Evolutionary conservation across 192 early-diverging fungal genomes (phyloP), one percentile per base, ranked within the genome.

Genomic region (Entophlyctis luteolus): DNA sequence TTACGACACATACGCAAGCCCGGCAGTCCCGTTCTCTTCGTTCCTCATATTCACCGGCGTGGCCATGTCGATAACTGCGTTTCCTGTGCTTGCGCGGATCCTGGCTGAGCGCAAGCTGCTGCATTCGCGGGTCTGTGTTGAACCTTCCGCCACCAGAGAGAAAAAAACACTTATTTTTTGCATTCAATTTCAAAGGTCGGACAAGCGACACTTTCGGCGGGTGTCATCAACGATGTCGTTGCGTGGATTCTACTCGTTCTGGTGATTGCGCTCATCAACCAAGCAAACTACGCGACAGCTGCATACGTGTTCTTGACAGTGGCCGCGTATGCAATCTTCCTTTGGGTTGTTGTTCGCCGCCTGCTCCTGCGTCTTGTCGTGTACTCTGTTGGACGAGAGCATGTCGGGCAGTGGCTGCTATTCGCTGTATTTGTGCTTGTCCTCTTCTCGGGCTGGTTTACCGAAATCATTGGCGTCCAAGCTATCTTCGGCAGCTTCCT

Each of bases 401-500:
- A 37, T 4, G 60, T 74, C 29, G 50, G 52, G 54, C 82, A 82
- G 48, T 58, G 81, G 33, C 79, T 89, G 47, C 83, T 92, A 74
- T 85, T 90, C 39, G 73, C 91, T 36, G 89, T 86, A 1, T 83
- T 95, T 57, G 66, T 80, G 22, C 37, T 90, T 33, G 87, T 93
- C 0, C 65, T 91, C 14, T 47, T 84, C 23, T 88, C 87, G 36
- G 83, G 88, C 1, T 74, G 62, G 63, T 72, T 72, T 55, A 72
- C 63, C 5, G 55, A 58, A 34, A 32, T 55, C 23, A 90, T 63
- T 71, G 95, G 95, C 34, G 84, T 95, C 28, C 90, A 97, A 70
- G 78, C 89, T 28, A 94, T 98, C 66, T 98, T 98, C 86, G 95
- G 95, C n/a, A n/a, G n/a, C 1, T 95, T 96, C 63, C 48, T 98